These are phyloP conservation scores for Elaeagnus macrophylla DNA, from an alignment of 306 rosid species.

Conservation along the genomic window DNA sequence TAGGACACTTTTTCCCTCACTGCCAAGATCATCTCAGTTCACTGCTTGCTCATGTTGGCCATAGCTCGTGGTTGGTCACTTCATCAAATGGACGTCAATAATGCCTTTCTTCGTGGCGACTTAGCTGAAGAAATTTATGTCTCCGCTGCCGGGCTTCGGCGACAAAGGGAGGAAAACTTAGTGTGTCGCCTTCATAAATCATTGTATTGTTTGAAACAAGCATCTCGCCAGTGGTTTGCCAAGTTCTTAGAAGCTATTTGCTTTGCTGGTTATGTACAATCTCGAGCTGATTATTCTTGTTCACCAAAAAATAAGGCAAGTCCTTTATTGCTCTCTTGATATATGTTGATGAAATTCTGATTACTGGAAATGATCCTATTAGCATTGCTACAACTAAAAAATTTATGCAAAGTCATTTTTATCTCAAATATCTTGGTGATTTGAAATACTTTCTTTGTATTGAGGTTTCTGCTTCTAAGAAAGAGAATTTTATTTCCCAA, in stretches of 20 bases:
- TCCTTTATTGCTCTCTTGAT: not conserved
- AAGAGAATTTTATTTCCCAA: not conserved
- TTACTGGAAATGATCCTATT: not conserved
- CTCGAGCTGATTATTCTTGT: not conserved
- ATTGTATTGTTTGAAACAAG: too few species aligned
- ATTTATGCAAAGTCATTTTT: not conserved
- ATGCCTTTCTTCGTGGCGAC: not conserved
- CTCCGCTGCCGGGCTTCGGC: not conserved
- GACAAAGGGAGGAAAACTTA: not conserved
- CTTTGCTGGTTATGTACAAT: not conserved
- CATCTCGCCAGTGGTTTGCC: not conserved
- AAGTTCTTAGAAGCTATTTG: not conserved
- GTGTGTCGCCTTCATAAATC: conserved; percentile 3
- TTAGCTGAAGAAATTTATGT: too few species aligned
- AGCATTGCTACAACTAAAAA: not conserved
- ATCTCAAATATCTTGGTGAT: too few species aligned
- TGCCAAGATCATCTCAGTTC: not conserved
- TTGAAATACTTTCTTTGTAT: not conserved
- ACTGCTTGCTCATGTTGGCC: not conserved
- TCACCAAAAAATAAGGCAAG: not conserved
- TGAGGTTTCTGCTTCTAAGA: too few species aligned
- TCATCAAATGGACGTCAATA: not conserved
- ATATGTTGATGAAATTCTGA: not conserved
- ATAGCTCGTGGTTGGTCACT: not conserved
- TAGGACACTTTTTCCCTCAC: not conserved